Conservation (phyloP, 768 basidiomycete genomes). For the Pilatotrama ljubarskyi region DNA sequence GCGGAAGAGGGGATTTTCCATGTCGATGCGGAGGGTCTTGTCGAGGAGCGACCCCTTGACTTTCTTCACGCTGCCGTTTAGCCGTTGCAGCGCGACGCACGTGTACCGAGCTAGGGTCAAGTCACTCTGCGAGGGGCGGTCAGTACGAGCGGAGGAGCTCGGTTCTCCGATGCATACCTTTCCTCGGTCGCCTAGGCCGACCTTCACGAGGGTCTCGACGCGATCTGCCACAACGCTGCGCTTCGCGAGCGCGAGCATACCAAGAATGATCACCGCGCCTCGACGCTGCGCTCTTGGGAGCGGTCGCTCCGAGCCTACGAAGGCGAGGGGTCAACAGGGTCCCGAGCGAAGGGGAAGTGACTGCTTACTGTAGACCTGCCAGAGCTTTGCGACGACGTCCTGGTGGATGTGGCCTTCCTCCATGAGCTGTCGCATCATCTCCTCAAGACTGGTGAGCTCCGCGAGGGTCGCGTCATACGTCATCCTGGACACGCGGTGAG, state of each 20-base stretch:
- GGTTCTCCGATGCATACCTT: slow-evolving; percentile 50
- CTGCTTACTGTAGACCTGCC: slow-evolving; percentile 96
- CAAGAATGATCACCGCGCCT: slow-evolving; percentile 94
- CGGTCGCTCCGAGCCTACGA: slow-evolving; percentile 65
- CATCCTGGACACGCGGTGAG: slow-evolving; percentile 49
- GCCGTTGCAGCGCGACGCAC: slow-evolving; percentile 86
- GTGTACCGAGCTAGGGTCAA: slow-evolving; percentile 90
- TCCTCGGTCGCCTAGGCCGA: slow-evolving; percentile 83
- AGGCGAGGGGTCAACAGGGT: not conserved
- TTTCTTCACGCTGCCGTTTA: slow-evolving; percentile 95
- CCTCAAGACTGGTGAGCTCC: slow-evolving; percentile 93
- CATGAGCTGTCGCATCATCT: slow-evolving; percentile 97
- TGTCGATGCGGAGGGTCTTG: slow-evolving; percentile 81
- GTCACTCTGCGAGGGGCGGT: slow-evolving; percentile 57
- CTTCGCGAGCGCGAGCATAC: slow-evolving; percentile 91
- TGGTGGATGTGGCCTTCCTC: slow-evolving; percentile 78
- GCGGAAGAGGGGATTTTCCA: slow-evolving; percentile 84
- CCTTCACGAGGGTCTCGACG: slow-evolving; percentile 80
- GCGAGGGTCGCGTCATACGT: slow-evolving; percentile 93
- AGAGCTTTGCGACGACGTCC: slow-evolving; percentile 88
- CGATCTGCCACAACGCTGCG: slow-evolving; percentile 76
- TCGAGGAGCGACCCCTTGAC: slow-evolving; percentile 93
- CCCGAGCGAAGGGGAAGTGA: not conserved
- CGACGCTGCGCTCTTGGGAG: slow-evolving; percentile 86
- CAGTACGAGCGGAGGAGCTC: not conserved